Percentiles rank a stretch among this genome's conserved stretches.
phyloP scores from a whole-genome alignment of 2,329 filamentous ascomycete species.

The Harringtonia aguacate region DNA sequence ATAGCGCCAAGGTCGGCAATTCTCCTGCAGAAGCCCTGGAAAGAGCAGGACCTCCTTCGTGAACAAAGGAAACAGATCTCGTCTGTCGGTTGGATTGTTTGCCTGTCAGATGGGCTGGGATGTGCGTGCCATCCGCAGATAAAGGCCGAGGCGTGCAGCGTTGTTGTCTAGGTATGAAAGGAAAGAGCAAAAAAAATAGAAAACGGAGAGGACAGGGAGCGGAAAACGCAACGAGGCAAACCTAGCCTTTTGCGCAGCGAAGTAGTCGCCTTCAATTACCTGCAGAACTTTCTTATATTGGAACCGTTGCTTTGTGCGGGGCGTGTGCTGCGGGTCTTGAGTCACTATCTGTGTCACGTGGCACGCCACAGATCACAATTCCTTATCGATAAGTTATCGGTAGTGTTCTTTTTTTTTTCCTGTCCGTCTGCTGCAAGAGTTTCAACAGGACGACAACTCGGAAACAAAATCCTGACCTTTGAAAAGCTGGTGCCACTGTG shows the following conservation, averaged over 20 bases:
- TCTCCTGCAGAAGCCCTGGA: background rate
- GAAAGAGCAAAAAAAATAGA: background rate
- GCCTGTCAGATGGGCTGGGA: background rate
- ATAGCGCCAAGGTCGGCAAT: constrained; percentile 35
- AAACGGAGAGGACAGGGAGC: background rate
- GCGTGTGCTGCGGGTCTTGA: constrained; percentile 1
- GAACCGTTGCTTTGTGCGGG: constrained; percentile 6
- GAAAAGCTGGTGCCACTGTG: background rate
- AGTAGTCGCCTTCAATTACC: background rate
- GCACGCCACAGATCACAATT: background rate
- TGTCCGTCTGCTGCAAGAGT: too few species aligned
- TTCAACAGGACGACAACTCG: too few species aligned
- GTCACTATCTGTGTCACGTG: background rate
- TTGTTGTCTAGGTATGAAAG: background rate
- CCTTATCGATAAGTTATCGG: constrained; percentile 9
- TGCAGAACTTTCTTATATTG: constrained; percentile 1
- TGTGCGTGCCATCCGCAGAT: background rate
- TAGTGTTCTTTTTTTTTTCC: constrained; percentile 1
- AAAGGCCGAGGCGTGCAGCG: background rate
- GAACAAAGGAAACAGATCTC: background rate
- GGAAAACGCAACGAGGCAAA: background rate
- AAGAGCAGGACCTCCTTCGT: background rate
- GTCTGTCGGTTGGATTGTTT: background rate
- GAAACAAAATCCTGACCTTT: too few species aligned
- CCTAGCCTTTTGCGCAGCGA: background rate